Base-by-base conservation (phyloP, 2,329 filamentous ascomycete species). In the Alternaria hordeiaustralica region DNA sequence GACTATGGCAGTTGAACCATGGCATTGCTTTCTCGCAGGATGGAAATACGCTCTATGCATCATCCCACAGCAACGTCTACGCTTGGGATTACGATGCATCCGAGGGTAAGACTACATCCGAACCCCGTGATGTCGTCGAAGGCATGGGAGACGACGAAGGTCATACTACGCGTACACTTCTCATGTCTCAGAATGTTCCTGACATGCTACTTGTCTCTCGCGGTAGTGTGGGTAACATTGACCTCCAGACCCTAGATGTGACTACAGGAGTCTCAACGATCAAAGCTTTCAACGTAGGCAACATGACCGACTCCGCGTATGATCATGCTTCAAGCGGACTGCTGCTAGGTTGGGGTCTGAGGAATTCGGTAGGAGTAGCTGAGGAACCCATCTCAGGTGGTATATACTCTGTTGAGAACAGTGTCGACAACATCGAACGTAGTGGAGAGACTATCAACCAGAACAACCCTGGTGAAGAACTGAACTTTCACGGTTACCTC, bases 391-490 rank as follows among this genome's bases (percentile, higher is more conserved):
- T 71, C 18, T 82, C 78, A 23, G 85, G 85, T 26, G 83, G 81
- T 61, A 83, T 87, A 41, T 87, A 81, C 70, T 80, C 80, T 18
- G 89, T 93, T 8, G 91, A 93, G 78, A 93, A 93, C 78, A 90
- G 87, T 2, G 88, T 88, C 9, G 90, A 93, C 76, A 78, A 90
- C 41, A 82, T 92, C 15, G 79, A 79, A 13, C 84, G 90, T 30
- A 78, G 84, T 51, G 86, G 85, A 10, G 68, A 83, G n/a, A 88
- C 91, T 64, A 85, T 92, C 47, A 88, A 91, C 68, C 77, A 87
- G 63, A 84, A 91, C 71, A 93, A 93, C 71, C 91, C 91, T 0
- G 91, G 85, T 15, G 91, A 93, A 74, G 89, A 93, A 78, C 79
- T 94, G 76, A 93, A 93, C 78, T 92, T 87, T 75, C 87, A 91